Conservation (phyloP, 2,329 filamentous ascomycete genomes). For the Arthrobotrys entomopaga region DNA sequence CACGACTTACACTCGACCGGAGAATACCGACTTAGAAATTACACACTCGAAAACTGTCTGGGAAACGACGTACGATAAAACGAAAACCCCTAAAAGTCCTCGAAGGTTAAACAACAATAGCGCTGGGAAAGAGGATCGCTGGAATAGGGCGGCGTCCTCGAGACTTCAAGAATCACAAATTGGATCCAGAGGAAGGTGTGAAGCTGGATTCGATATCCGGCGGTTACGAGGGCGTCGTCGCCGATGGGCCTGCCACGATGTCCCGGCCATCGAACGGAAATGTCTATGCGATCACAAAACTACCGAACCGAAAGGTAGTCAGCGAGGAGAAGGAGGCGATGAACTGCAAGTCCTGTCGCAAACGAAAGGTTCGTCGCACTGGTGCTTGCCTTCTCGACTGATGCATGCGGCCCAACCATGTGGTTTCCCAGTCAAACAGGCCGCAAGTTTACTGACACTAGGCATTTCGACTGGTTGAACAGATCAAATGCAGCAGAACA, state of each 20-base stretch:
- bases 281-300: slow-evolving; percentile 55
- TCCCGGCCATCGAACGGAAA: slow-evolving; percentile 53
- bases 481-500: slow-evolving; percentile 93
- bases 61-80: slow-evolving; percentile 9
- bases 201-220: slow-evolving; percentile 55
- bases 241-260: slow-evolving; percentile 53
- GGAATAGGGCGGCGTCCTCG: slow-evolving; percentile 44
- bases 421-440: slow-evolving; percentile 32
- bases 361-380: slow-evolving; percentile 76
- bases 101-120: background rate
- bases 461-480: slow-evolving; percentile 45
- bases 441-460: slow-evolving; percentile 38
- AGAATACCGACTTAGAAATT: background rate
- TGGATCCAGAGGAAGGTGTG: slow-evolving; percentile 47
- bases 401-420: background rate
- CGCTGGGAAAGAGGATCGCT: slow-evolving; percentile 43
- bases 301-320: slow-evolving; percentile 69
- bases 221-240: slow-evolving; percentile 54
- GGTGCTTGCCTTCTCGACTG: background rate
- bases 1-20: slow-evolving; percentile 8
- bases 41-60: background rate
- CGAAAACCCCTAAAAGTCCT: background rate
- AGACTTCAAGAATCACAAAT: slow-evolving; percentile 38
- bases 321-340: slow-evolving; percentile 86
- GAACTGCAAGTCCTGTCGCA: slow-evolving; percentile 95